Base-by-base conservation (phyloP, 495 filamentous ascomycete genomes). In the Glutinoglossum americanum region DNA sequence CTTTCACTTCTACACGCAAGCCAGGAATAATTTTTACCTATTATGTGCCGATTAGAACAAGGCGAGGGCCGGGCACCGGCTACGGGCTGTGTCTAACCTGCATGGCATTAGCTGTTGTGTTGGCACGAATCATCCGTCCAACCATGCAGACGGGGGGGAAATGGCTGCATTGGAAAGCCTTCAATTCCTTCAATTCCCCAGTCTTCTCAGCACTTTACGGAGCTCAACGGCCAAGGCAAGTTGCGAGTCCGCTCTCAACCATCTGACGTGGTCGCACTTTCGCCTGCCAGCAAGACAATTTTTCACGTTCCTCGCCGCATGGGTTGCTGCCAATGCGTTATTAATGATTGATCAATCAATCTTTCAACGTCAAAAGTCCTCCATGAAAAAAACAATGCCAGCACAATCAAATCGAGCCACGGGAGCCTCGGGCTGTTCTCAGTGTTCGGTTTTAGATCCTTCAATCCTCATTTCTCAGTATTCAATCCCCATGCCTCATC, bases 91-190 rank as follows among this genome's bases (percentile, higher is more conserved):
- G 49, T 32, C 49, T 32, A 27, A 27, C 49, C 15, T 53, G 49
- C 49, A 53, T 53, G 25, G 49, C 49, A 53, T 53, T 53, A 53
- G 49, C 11, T 53, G 28, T 53, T 41, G 49, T 10, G 49, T 53
- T 53, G 49, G 49, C 49, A 53, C 49, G 26, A 53, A 53, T 49
- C 47, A 49, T 32, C 49, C 28, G 11, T 28, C 23, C 49, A 28
- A 21, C 49, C 49, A 53, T 53, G 49, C 49, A 53, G 49, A 45
- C 41, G 11, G 26, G 49, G 32, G 23, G 3, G 3, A 53, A 53
- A 28, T 17, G 49, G 49, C 49, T 32, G 49, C 49, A 53, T 53
- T 15, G 17, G 49, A 30, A 53, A 15, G 23, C 49, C n/a, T 17
- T 30, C 49, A 53, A 53, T 27, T 27, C 49, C 41, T 45, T 5